Base-by-base conservation (phyloP, 345 rosid genomes). In the Ailanthus altissimus region DNA sequence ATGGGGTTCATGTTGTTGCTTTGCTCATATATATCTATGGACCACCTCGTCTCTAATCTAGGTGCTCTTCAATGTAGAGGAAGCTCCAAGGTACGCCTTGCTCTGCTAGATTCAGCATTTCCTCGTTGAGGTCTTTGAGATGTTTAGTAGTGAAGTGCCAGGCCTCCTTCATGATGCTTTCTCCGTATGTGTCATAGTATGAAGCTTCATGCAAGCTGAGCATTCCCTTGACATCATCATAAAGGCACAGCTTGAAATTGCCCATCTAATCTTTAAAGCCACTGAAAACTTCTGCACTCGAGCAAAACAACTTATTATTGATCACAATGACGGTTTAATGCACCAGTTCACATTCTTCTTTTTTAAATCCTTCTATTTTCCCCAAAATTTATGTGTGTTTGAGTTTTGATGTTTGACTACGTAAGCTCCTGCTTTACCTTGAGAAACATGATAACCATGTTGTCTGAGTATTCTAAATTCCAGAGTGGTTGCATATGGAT, bases 21-120 rank as follows among this genome's bases (percentile, higher is more conserved):
- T 42, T 14, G 40, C 28, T 53, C 20, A 4, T 79, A 73, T 45
- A 61, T 43, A 40, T 77, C 78, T 26, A 79, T 69, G 36, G 47
- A n/a, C 83, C 83, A 83, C 50, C 62, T 32, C 6, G 83, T 78
- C 51, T 79, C 81, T 3, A 76, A 2, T 7, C 70, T 68, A 10
- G 15, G 43, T 5, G 47, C 23, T 21, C 79, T 78, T 36, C 79
- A 53, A 63, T 73, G 73, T 23, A 57, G 46, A 5, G 84, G 81
- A 50, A 79, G 68, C 57, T 76, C 78, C 60, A 77, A 5, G 4
- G 78, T 77, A 23, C 64, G 83, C 28, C 67, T 50, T 68, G 32
- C 60, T 21, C 36, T 10, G 14, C 54, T 40, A 75, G 38, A 26
- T 67, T 26, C 63, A 6, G 0, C 6, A 2, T 5, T 18, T 75